phyloP scores from a whole-genome alignment of 768 basidiomycete species.

The Rhodotorula sphaerocarpa region DNA sequence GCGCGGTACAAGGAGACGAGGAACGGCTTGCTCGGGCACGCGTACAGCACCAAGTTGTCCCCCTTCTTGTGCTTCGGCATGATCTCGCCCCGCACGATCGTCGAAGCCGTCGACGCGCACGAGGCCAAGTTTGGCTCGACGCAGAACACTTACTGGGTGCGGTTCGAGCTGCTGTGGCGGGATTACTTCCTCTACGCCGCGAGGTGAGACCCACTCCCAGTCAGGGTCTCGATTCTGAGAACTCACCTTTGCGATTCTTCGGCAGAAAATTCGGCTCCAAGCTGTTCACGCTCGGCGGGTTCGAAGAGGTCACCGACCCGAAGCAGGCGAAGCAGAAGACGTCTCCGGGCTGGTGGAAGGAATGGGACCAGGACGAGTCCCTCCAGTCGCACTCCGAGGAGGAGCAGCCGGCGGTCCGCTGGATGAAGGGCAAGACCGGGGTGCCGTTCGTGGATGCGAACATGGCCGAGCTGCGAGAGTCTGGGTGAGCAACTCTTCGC shows the following conservation, averaged over 20 bases:
- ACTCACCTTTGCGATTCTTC: background rate
- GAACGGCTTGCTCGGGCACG: constrained; percentile 46
- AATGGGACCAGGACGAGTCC: constrained; percentile 28
- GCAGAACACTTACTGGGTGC: constrained; percentile 45
- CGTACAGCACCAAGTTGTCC: constrained; percentile 47
- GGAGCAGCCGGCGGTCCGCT: constrained; percentile 25
- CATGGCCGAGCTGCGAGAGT: constrained; percentile 29
- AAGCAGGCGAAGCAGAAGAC: constrained; percentile 36
- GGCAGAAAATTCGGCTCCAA: constrained; percentile 40
- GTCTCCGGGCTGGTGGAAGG: constrained; percentile 33
- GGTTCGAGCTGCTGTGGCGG: constrained; percentile 47
- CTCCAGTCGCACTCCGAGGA: constrained; percentile 36
- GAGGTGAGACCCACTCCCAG: constrained; percentile 17
- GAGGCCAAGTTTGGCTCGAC: constrained; percentile 40
- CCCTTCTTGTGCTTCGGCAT: constrained; percentile 45
- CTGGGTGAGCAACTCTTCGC: constrained; percentile 8
- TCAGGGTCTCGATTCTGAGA: no score
- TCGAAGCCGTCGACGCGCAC: constrained; percentile 25
- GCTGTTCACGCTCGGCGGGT: constrained; percentile 46
- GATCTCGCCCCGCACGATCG: constrained; percentile 37
- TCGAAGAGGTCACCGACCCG: constrained; percentile 42
- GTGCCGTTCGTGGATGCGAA: constrained; percentile 46
- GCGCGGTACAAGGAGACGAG: constrained; percentile 45
- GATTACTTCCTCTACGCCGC: constrained; percentile 47
- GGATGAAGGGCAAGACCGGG: constrained; percentile 41